Conservation (phyloP, 129 eudicot species). For the Escallonia rubra region DNA sequence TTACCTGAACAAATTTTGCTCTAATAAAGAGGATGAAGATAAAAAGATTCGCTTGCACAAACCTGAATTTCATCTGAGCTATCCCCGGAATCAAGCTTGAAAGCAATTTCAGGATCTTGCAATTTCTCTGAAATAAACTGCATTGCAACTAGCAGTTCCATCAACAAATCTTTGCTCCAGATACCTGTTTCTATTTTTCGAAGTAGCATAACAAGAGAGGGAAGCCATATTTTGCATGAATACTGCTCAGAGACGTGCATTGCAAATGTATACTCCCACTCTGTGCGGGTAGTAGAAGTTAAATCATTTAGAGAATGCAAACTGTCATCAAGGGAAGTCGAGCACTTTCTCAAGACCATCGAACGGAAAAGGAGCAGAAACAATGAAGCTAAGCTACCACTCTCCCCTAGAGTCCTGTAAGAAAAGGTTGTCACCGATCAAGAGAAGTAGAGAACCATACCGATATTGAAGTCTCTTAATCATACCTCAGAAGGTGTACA, state of each 20-base stretch:
- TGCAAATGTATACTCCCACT: slow-evolving; percentile 83
- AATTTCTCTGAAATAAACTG: slow-evolving; percentile 57
- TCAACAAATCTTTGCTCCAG: slow-evolving; percentile 34
- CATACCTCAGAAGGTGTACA: slow-evolving; percentile 66
- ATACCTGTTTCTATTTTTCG: slow-evolving; percentile 37
- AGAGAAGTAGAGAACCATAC: not conserved
- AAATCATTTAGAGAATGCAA: slow-evolving; percentile 16
- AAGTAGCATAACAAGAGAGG: slow-evolving; percentile 65
- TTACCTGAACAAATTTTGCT: no score
- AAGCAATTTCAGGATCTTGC: slow-evolving; percentile 77
- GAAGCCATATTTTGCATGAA: slow-evolving; percentile 81
- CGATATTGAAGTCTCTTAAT: slow-evolving; percentile 3
- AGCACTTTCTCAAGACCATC: slow-evolving; percentile 40
- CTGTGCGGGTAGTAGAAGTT: slow-evolving; percentile 19
- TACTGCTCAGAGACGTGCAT: slow-evolving; percentile 62
- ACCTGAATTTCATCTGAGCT: slow-evolving; percentile 64
- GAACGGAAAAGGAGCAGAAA: slow-evolving; percentile 72
- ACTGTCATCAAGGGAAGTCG: slow-evolving; percentile 2
- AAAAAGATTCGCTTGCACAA: not conserved
- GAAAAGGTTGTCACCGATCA: slow-evolving; percentile 11
- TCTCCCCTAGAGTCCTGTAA: slow-evolving; percentile 78
- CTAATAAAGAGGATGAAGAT: not conserved
- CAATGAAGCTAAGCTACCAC: slow-evolving; percentile 64
- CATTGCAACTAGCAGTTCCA: slow-evolving; percentile 56
- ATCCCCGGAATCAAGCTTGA: slow-evolving; percentile 73